Evolutionary conservation across 371 early-diverging fungal species (phyloP).

Genomic region (Rhizopus microsporus): DNA sequence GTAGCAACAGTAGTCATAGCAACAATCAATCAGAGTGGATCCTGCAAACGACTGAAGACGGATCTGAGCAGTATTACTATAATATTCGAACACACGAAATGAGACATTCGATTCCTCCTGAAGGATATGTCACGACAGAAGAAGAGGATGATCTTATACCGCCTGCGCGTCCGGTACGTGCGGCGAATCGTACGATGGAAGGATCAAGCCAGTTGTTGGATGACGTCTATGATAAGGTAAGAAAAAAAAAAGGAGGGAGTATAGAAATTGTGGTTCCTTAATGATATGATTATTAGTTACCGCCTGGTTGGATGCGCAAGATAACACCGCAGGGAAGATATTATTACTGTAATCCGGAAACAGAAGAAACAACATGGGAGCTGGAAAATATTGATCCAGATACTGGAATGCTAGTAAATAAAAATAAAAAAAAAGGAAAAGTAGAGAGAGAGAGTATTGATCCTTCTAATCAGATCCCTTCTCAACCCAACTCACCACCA

Average conservation of each 20-base stretch:
- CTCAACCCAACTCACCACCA: constrained; percentile 6
- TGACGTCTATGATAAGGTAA: constrained; percentile 4
- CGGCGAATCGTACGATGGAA: constrained; percentile 23
- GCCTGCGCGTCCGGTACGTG: constrained; percentile 35
- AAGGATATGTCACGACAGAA: constrained; percentile 10
- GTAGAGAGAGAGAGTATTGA: no score
- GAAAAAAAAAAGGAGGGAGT: constrained; percentile 14
- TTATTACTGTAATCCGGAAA: constrained; percentile 78
- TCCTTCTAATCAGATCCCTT: constrained; percentile 2
- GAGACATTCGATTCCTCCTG: constrained; percentile 54
- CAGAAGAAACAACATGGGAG: constrained; percentile 78
- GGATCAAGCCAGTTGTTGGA: background rate
- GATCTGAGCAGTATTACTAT: constrained; percentile 56
- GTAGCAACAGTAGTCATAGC: constrained; percentile 1
- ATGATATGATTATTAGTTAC: constrained; percentile 33
- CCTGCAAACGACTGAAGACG: constrained; percentile 58
- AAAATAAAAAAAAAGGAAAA: background rate
- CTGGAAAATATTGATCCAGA: constrained; percentile 48
- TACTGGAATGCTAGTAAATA: constrained; percentile 37
- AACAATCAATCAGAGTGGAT: constrained; percentile 40
- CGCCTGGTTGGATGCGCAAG: constrained; percentile 67
- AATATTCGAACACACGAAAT: constrained; percentile 55
- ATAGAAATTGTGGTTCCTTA: background rate
- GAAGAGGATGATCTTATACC: constrained; percentile 8
- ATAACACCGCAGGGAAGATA: constrained; percentile 62